A percentile compares a stretch with the other conserved stretches of the same genome.
Conservation (phyloP, 2,329 filamentous ascomycete genomes). For the Penicillium digitatum region DNA sequence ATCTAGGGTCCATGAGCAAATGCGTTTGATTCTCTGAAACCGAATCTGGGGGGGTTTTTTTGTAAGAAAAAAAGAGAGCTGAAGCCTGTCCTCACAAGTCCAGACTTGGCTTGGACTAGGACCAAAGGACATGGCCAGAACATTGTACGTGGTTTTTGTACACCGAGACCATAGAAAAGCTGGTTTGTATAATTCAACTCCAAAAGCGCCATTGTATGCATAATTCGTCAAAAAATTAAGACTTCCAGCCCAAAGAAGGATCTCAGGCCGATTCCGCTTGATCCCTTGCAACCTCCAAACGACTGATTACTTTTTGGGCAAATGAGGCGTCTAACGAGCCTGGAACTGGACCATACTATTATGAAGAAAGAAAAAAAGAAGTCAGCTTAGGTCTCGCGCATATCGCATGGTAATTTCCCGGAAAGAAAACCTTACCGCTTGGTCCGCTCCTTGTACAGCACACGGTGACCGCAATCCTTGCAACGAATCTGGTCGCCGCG, state of each 20-base stretch:
- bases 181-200: conserved; percentile 18
- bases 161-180: neutral
- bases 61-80: neutral
- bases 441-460: conserved; percentile 95
- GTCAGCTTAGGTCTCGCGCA: conserved; percentile 10
- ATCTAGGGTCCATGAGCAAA: neutral
- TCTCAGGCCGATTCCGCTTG: conserved; percentile 4
- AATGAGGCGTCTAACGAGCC: conserved; percentile 61
- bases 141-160: conserved; percentile 1
- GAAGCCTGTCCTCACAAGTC: neutral
- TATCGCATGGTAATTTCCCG: conserved; percentile 1
- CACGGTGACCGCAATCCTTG: conserved; percentile 89
- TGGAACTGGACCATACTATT: conserved; percentile 96
- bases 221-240: conserved; percentile 19
- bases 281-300: neutral
- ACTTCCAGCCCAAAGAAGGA: conserved; percentile 10
- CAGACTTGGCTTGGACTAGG: neutral
- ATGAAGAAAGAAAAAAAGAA: conserved; percentile 5
- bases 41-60: neutral
- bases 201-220: conserved; percentile 35
- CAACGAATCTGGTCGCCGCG: conserved; percentile 78
- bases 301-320: neutral
- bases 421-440: conserved; percentile 67
- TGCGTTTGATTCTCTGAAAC: neutral
- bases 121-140: neutral